Percentiles rank a stretch among this genome's conserved stretches.
These are phyloP conservation scores for Zychaea mexicana DNA, from an alignment of 371 early-diverging fungal species.

Conservation along the genomic window DNA sequence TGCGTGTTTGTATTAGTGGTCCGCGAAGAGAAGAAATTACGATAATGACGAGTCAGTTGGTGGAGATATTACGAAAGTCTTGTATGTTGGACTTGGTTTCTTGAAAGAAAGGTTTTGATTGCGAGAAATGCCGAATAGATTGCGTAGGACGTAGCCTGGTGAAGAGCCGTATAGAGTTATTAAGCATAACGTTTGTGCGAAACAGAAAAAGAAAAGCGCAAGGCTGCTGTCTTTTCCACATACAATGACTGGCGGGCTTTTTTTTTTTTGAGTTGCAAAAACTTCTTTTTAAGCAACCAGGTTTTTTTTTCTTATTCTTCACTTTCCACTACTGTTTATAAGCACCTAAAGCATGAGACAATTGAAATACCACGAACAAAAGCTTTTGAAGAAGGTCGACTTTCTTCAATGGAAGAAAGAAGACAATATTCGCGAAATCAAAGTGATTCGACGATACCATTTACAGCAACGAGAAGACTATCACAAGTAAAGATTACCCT, in stretches of 20 bases:
- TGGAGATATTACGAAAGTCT: slow-evolving; percentile 12
- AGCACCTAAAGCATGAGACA: slow-evolving; percentile 55
- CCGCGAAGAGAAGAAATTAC: not conserved
- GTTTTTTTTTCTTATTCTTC: not conserved
- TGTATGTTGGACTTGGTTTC: not conserved
- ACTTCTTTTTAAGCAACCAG: not conserved
- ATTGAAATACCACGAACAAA: slow-evolving; percentile 97
- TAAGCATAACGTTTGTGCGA: not conserved
- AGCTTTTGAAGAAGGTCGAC: slow-evolving; percentile 98
- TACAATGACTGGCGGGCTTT: no score
- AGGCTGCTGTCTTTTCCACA: no score
- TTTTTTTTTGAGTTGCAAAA: no score
- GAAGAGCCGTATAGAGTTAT: not conserved
- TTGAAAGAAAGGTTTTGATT: not conserved
- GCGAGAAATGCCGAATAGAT: not conserved
- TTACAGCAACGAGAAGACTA: slow-evolving; percentile 97
- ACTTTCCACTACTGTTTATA: not conserved
- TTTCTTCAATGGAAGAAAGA: slow-evolving; percentile 98
- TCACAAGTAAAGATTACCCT: slow-evolving; percentile 63
- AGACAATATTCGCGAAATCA: slow-evolving; percentile 86
- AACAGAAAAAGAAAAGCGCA: not conserved
- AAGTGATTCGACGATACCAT: slow-evolving; percentile 92
- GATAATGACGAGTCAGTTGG: not conserved
- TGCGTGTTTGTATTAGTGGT: not conserved
- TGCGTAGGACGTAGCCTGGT: not conserved